Evolutionary conservation across 257 asterid species (phyloP).

Genomic region (Echium plantagineum): DNA sequence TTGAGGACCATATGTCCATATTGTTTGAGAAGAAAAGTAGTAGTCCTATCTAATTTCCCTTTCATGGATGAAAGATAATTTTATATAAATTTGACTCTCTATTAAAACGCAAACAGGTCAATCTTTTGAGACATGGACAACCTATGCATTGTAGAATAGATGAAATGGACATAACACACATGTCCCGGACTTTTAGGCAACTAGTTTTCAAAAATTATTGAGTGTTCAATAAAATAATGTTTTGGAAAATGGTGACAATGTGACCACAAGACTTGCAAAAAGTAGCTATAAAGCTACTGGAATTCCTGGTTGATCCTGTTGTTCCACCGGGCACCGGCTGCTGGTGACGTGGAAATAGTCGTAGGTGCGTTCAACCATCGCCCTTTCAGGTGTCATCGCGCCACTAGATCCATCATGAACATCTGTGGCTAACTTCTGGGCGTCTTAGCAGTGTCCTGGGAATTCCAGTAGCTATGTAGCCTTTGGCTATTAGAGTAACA

Average conservation of each 20-base stretch:
- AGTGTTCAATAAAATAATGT: background rate
- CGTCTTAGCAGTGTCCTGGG: constrained; percentile 30
- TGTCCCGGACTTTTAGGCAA: too few relatives aligned
- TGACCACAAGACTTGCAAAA: background rate
- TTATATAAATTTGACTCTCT: too few relatives aligned
- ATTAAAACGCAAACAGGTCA: too few relatives aligned
- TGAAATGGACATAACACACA: too few relatives aligned
- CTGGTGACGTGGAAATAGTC: constrained; percentile 3
- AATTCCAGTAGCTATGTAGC: constrained; percentile 33
- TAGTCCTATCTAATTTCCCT: too few relatives aligned
- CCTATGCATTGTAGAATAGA: too few relatives aligned
- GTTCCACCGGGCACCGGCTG: background rate
- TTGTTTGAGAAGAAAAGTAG: too few relatives aligned
- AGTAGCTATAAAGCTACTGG: background rate
- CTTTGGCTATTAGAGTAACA: constrained; percentile 27
- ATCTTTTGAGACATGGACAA: too few relatives aligned
- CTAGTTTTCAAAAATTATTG: too few relatives aligned
- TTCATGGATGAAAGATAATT: too few relatives aligned
- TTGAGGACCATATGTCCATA: too few relatives aligned
- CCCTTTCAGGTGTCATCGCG: too few relatives aligned
- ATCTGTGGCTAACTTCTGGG: constrained; percentile 30
- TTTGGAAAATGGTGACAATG: background rate
- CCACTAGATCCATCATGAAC: constrained; percentile 12
- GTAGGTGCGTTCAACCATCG: background rate
- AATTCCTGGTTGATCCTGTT: background rate